Evolutionary conservation across 768 basidiomycete species (phyloP), one percentile per base, ranked within the genome.

Genomic region (Roridomyces roridus): DNA sequence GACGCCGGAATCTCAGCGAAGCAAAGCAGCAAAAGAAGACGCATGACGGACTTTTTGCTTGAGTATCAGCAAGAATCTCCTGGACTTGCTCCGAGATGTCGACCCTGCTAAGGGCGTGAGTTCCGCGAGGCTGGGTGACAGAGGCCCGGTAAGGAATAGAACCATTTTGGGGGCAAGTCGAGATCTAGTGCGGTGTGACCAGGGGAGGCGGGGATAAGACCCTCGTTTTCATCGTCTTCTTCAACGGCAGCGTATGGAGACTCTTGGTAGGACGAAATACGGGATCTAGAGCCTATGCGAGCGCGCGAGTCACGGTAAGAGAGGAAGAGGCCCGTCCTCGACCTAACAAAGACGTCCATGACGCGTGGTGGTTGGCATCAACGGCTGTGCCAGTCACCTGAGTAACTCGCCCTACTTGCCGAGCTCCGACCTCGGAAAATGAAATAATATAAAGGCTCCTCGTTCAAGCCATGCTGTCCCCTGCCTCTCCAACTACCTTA

Each of bases 31-130:
- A 24, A 49, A 60, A 46, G 57, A 59, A 53, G 41, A 60, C 34
- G 49, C 48, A 4, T 26, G 53, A 65, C 87, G 68, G 72, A 97
- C 96, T 92, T 81, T 96, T 96, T 46, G 81, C 74, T 49, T 85
- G 84, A 12, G 86, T 83, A 51, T 80, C 80, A 10, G 77, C 78
- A 23, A 98, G 82, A 50, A 93, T 81, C 55, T 87, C 85, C 66
- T 95, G 86, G 40, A 98, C 92, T 73, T 93, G 88, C 71, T 96
- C 94, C 26, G 94, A 88, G 55, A 89, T 77, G 75, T 98, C 96
- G 51, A 97, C 93, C 96, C 95, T 96, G 67, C 55, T 56, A 63
- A 62, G 55, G 47, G 62, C 42, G 64, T 59, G 64, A 50, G 60
- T 25, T 57, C 57, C 59, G 59, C 49, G 59, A 51, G 58, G 63